A percentile compares a stretch with the other conserved stretches of the same genome.
Evolutionary conservation across 768 basidiomycete genomes (phyloP).

Genomic region (Lentinula raphanica): DNA sequence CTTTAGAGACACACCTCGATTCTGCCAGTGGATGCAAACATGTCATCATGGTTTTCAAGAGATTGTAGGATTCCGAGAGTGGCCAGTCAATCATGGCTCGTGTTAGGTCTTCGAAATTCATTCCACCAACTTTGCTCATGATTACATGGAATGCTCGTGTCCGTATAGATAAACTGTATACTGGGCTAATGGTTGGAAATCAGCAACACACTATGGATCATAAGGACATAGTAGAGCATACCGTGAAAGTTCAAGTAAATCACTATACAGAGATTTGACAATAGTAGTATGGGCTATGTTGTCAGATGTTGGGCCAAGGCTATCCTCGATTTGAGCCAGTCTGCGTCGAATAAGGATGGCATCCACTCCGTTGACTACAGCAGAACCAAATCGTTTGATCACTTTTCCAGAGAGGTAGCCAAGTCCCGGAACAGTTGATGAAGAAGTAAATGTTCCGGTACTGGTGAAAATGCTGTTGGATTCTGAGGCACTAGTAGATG

Average conservation of each 20-base stretch:
- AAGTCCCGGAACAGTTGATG: no score
- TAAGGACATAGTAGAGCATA: background rate
- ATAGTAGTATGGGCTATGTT: background rate
- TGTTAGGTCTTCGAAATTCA: background rate
- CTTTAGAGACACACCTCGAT: background rate
- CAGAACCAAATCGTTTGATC: background rate
- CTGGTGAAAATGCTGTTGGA: no score
- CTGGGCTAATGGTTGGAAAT: background rate
- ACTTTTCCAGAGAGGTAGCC: no score
- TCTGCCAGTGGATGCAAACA: background rate
- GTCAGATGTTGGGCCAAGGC: background rate
- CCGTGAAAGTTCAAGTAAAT: background rate
- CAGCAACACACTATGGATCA: no score
- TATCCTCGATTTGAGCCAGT: background rate
- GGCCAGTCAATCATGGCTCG: background rate
- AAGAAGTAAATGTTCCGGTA: no score
- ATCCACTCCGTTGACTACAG: background rate
- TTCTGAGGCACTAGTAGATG: no score
- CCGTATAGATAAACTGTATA: background rate
- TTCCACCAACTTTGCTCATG: background rate
- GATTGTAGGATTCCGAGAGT: background rate
- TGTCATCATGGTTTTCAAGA: background rate
- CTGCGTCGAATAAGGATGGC: background rate
- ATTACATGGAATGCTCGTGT: background rate
- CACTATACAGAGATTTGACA: background rate